phyloP scores from a whole-genome alignment of 108 stramenopile species.

The Parmales sp. region DNA sequence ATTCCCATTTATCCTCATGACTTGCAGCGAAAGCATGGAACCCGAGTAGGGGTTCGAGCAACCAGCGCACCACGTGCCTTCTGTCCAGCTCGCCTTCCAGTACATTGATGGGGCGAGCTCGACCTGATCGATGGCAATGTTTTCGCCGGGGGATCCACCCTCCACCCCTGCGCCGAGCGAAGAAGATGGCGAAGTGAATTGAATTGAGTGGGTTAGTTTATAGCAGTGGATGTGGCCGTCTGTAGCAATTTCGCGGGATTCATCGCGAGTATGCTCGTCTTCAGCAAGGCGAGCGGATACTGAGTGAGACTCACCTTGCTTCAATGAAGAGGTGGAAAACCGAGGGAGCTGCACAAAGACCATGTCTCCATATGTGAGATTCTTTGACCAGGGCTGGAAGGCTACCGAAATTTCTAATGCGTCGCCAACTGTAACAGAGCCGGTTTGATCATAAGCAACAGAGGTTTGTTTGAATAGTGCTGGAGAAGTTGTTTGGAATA shows the following conservation, averaged over 20 bases:
- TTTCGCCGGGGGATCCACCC: background rate
- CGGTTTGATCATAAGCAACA: constrained; percentile 1
- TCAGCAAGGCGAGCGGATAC: too few relatives aligned
- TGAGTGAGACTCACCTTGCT: too few relatives aligned
- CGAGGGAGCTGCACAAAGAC: background rate
- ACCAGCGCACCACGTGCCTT: constrained; percentile 5
- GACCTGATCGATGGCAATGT: background rate
- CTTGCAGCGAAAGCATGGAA: background rate
- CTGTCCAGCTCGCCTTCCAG: constrained; percentile 2
- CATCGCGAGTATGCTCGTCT: too few relatives aligned
- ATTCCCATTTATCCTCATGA: background rate
- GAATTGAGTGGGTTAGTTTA: background rate
- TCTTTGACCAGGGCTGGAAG: background rate
- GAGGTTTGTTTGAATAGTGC: background rate
- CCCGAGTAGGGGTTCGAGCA: background rate
- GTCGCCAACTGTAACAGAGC: background rate
- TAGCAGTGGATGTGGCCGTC: background rate
- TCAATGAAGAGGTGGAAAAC: background rate
- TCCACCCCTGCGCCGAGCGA: background rate
- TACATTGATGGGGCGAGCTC: background rate
- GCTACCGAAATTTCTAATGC: background rate
- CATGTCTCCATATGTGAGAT: background rate
- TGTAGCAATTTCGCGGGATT: too few relatives aligned
- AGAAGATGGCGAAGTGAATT: background rate
- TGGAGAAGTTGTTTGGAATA: too few relatives aligned